These are phyloP conservation scores for Leccinum rimulosum DNA, from an alignment of 768 basidiomycete genomes.

Conservation along the genomic window DNA sequence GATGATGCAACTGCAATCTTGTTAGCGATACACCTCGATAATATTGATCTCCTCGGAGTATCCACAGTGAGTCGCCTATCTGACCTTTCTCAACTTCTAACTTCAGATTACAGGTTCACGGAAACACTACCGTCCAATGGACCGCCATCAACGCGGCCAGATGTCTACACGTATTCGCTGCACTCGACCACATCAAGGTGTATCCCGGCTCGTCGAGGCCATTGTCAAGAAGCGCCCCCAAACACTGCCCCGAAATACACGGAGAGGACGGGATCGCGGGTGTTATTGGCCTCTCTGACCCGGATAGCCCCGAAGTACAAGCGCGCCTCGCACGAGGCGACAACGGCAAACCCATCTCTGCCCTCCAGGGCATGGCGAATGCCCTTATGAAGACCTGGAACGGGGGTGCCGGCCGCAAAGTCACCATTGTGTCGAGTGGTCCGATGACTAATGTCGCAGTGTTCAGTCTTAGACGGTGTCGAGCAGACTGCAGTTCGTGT, in stretches of 20 bases:
- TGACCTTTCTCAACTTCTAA: neutral
- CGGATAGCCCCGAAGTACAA: conserved; percentile 47
- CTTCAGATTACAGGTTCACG: conserved; percentile 58
- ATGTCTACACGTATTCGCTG: conserved; percentile 74
- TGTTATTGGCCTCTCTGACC: conserved; percentile 68
- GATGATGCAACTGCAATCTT: conserved; percentile 87
- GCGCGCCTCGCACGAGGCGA: conserved; percentile 45
- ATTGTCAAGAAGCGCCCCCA: conserved; percentile 51
- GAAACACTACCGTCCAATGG: conserved; percentile 63
- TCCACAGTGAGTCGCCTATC: conserved; percentile 59
- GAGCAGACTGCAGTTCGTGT: conserved; percentile 51
- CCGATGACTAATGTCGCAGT: conserved; percentile 84
- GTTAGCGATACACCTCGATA: conserved; percentile 63
- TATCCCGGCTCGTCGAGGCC: conserved; percentile 72
- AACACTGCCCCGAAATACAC: conserved; percentile 76
- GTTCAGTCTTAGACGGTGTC: conserved; percentile 51
- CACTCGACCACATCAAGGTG: conserved; percentile 53
- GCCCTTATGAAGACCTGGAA: conserved; percentile 57
- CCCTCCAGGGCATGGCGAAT: conserved; percentile 67
- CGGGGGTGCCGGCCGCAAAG: conserved; percentile 54
- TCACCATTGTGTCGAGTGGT: conserved; percentile 72
- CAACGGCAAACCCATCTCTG: conserved; percentile 45
- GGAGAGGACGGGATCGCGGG: conserved; percentile 82
- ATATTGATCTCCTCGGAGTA: conserved; percentile 73
- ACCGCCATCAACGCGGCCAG: conserved; percentile 74